phyloP scores from a whole-genome alignment of 345 rosid species.

The Anacardium occidentale region DNA sequence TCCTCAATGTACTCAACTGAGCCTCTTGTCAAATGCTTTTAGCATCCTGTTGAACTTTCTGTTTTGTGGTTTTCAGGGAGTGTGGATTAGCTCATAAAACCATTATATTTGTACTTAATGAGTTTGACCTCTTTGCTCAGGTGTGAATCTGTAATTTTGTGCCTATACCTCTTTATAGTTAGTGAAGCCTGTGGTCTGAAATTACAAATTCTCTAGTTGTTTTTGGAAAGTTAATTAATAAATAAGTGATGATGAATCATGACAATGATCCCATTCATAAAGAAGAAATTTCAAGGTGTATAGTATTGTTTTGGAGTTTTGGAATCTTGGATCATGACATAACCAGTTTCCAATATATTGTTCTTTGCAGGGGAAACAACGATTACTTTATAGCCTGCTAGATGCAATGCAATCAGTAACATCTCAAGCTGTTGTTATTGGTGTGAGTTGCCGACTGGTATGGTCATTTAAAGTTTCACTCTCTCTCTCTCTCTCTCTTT shows the following conservation, averaged over 20 bases:
- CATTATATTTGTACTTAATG: conserved; percentile 75
- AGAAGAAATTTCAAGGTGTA: not conserved
- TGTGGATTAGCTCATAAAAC: conserved; percentile 97
- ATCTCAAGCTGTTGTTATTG: conserved; percentile 89
- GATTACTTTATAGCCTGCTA: conserved; percentile 76
- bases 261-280: not conserved
- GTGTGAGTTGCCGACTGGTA: conserved; percentile 83
- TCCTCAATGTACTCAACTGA: conserved; percentile 7
- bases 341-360: conserved; percentile 4
- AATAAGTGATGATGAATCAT: not conserved
- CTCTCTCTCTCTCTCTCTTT: not conserved
- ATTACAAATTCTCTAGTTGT: not conserved
- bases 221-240: not conserved
- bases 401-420: conserved; percentile 94
- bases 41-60: conserved; percentile 10
- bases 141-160: conserved; percentile 37
- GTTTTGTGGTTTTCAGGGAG: conserved; percentile 57
- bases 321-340: conserved; percentile 3
- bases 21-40: not conserved
- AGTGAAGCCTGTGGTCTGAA: conserved; percentile 1
- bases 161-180: conserved; percentile 10
- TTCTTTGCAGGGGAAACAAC: conserved; percentile 74
- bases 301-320: not conserved
- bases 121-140: conserved; percentile 95
- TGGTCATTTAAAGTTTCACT: conserved; percentile 12